Conservation (phyloP, 2,329 filamentous ascomycete species). For the Ascosphaera aggregata region DNA sequence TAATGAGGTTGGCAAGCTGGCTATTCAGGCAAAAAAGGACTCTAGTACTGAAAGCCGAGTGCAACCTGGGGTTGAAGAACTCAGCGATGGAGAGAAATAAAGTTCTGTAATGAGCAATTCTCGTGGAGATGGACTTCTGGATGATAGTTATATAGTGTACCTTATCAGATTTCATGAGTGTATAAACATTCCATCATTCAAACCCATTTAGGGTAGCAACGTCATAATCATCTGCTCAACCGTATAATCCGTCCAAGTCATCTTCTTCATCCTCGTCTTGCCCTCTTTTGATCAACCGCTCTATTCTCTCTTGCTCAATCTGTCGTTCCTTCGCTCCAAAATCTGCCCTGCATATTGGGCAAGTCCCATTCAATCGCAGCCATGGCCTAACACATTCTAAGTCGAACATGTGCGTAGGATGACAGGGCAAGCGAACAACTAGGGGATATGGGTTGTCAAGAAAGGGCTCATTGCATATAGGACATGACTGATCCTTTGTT, state of each 20-base stretch:
- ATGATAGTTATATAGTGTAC: neutral
- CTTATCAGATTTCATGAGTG: no score
- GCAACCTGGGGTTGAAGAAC: neutral
- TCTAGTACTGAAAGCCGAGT: slow-evolving; percentile 2
- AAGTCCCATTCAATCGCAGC: slow-evolving; percentile 39
- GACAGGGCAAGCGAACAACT: slow-evolving; percentile 37
- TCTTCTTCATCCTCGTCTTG: slow-evolving; percentile 15
- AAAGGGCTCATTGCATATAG: slow-evolving; percentile 37
- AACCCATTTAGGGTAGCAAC: neutral
- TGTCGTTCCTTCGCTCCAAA: slow-evolving; percentile 31
- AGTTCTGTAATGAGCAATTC: neutral
- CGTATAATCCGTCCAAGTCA: slow-evolving; percentile 25
- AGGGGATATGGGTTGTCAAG: slow-evolving; percentile 40
- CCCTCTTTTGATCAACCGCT: slow-evolving; percentile 24
- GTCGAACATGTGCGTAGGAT: slow-evolving; percentile 38
- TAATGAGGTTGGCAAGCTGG: slow-evolving; percentile 19
- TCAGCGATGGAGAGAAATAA: neutral
- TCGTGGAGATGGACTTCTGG: neutral
- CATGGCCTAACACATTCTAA: slow-evolving; percentile 41
- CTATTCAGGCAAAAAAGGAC: slow-evolving; percentile 15
- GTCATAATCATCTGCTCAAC: neutral
- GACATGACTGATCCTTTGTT: slow-evolving; percentile 29
- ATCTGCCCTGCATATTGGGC: slow-evolving; percentile 36
- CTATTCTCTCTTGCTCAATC: slow-evolving; percentile 27
- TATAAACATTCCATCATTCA: neutral